These are phyloP conservation scores for Talaromyces verruculosus DNA, from an alignment of 2,329 filamentous ascomycete species.

Conservation along the genomic window DNA sequence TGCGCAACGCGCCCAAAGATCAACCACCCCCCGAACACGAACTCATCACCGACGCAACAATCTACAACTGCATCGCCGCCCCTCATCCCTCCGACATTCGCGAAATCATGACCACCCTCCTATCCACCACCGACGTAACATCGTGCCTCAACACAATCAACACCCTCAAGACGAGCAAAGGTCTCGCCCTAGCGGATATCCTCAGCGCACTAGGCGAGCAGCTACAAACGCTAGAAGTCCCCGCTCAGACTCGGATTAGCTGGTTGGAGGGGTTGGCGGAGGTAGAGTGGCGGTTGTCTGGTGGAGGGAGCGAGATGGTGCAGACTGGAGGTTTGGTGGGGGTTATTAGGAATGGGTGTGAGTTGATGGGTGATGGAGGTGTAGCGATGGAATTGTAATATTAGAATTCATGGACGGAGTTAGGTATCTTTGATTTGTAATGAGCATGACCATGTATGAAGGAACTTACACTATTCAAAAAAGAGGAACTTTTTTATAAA, in stretches of 20 bases:
- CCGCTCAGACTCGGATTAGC: conserved; percentile 78
- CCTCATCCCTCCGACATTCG: conserved; percentile 86
- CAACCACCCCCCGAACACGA: conserved; percentile 66
- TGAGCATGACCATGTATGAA: not conserved
- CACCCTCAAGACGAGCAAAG: conserved; percentile 78
- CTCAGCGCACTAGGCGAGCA: conserved; percentile 83
- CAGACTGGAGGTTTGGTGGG: conserved; percentile 94
- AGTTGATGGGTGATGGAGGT: conserved; percentile 59
- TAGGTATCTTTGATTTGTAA: not conserved
- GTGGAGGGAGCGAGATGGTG: conserved; percentile 80
- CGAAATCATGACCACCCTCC: conserved; percentile 78
- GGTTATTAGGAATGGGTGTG: conserved; percentile 80
- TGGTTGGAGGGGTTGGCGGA: conserved; percentile 92
- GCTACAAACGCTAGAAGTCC: conserved; percentile 77
- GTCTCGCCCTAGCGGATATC: conserved; percentile 89
- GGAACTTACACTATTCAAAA: not conserved
- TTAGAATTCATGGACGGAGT: not conserved
- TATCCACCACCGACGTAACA: conserved; percentile 82
- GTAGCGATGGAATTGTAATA: conserved; percentile 19
- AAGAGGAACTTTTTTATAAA: not conserved
- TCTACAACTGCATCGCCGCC: conserved; percentile 96
- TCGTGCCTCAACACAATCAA: conserved; percentile 87
- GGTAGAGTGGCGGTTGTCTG: conserved; percentile 86
- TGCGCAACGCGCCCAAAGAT: conserved; percentile 60
- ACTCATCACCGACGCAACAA: conserved; percentile 83